A percentile compares a stretch with the other conserved stretches of the same genome.
Conservation (phyloP, 352 stramenopile genomes). For the Lagenidium giganteum region DNA sequence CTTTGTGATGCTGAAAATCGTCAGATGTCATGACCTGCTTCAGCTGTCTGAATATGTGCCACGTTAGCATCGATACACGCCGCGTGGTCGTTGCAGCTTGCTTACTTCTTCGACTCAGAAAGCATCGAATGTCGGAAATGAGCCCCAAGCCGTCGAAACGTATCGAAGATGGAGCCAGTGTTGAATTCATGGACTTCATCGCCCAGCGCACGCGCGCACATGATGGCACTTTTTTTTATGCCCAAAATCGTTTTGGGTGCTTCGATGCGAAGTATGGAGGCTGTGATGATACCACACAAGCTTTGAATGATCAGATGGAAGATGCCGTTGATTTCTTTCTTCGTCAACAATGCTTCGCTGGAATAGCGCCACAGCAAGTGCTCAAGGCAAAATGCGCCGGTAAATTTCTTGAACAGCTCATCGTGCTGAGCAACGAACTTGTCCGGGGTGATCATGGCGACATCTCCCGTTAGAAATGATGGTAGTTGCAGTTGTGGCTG, state of each 20-base stretch:
- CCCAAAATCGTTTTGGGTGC: slow-evolving; percentile 49
- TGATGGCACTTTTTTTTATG: slow-evolving; percentile 60
- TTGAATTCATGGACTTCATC: slow-evolving; percentile 80
- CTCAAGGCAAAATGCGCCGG: slow-evolving; percentile 68
- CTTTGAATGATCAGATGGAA: slow-evolving; percentile 77
- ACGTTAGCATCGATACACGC: neutral
- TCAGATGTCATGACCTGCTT: slow-evolving; percentile 57
- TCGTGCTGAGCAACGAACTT: slow-evolving; percentile 72
- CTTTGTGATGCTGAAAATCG: slow-evolving; percentile 59
- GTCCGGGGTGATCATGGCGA: slow-evolving; percentile 66
- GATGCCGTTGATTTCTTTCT: slow-evolving; percentile 80
- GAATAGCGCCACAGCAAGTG: slow-evolving; percentile 70
- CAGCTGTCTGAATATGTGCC: slow-evolving; percentile 36
- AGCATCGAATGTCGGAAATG: slow-evolving; percentile 62
- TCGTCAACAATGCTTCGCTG: slow-evolving; percentile 58
- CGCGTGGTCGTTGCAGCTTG: too few species aligned
- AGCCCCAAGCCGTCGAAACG: slow-evolving; percentile 48
- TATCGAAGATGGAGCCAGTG: slow-evolving; percentile 52
- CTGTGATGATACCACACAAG: slow-evolving; percentile 60
- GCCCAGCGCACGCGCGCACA: slow-evolving; percentile 48
- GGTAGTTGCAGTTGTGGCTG: slow-evolving; percentile 73
- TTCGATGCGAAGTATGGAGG: slow-evolving; percentile 55
- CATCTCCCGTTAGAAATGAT: slow-evolving; percentile 62
- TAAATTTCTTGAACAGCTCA: slow-evolving; percentile 78
- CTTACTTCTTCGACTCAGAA: slow-evolving; percentile 57